Base-by-base conservation (phyloP, 805 yeast species). In the Myxozyma udenii region DNA sequence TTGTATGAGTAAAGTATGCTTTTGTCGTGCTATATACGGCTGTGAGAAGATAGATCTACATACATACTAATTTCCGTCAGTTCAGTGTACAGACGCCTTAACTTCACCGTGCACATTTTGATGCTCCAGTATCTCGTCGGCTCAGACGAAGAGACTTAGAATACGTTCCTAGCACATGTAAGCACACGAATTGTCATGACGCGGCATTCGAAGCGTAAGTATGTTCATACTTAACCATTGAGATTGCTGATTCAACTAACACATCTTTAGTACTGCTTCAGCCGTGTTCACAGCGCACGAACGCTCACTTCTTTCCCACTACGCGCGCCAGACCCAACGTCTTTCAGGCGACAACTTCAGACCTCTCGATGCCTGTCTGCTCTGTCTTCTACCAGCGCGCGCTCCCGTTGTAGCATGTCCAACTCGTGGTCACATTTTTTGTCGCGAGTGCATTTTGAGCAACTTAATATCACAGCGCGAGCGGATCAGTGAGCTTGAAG, bases 381-480 rank as follows among this genome's bases (percentile, higher is more conserved):
- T 58, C 7, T 58, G 61, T 43, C 51, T 58, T 21, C 47, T 53
- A 55, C 25, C 51, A 3, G 61, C 61, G 7, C 44, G 60, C 16
- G 58, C 53, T 35, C 61, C 61, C 11, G 61, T 58, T 3, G 33
- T 28, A 9, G 61, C 61, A 16, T 58, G 61, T 23, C 54, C 56
- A 3, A 22, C 39, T 9, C 32, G 46, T 19, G 61, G 61, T 26
- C 61, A 58, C 26, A 40, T 58, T 7, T 58, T 58, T 26, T 58
- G 61, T 43, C 44, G 56, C 12, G 50, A 53, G 32, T 58, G 61
- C 36, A 53, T 58, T 19, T 25, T 56, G 39, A 54, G 52, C 41
- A 58, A 57, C 33, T 26, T 58, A 25, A 38, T 58, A 7, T 36
- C 61, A 5, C 61, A 58, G 43, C 45, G 55, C 21, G 35, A 18